Base-by-base conservation (phyloP, 345 rosid species). In the Clausena lansium region DNA sequence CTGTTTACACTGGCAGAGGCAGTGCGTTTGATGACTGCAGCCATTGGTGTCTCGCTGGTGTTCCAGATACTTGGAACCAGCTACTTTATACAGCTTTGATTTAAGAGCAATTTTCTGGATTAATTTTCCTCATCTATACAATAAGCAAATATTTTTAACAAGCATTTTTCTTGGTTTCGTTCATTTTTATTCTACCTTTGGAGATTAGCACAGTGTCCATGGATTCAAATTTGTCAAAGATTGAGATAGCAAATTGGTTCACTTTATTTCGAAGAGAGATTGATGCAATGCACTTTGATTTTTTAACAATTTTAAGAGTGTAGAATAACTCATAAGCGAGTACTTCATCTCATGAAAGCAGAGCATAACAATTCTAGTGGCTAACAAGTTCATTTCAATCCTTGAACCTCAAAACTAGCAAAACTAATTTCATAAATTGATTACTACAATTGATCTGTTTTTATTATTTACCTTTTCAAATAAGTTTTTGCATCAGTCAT, bases 11-110 rank as follows among this genome's bases (percentile, higher is more conserved):
- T 3, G 86, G 86, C 59, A 10, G 50, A 2, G 89, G 84, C 52
- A 9, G 5, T 6, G 24, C 39, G 2, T 58, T 77, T 0, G 35
- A 55, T 1, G 95, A 94, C 70, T 94, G 97, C 78, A 89, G 94
- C 79, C 98, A 94, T 69, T 94, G 97, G 98, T 90, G 98, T 73
- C 86, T 92, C 2, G 85, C 95, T 1, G 97, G 98, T 45, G 86
- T 87, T 79, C 98, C 93, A 0, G 95, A 92, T 77, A 75, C 86
- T 6, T 93, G 95, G 97, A 93, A 93, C 77, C 88, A 90, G 74
- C 87, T 93, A 15, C 76, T 93, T 24, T 88, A 89, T 79, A 45
- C 86, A 11, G 47, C 67, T 5, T 41, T 55, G 72, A 22, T 76
- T 11, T n/a, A 76, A 10, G 38, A 79, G 20, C 50, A 33, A 24